Percentiles rank a stretch among this genome's conserved stretches.
Evolutionary conservation across 108 stramenopile genomes (phyloP).

Genomic region (Nannochloropsis salina): DNA sequence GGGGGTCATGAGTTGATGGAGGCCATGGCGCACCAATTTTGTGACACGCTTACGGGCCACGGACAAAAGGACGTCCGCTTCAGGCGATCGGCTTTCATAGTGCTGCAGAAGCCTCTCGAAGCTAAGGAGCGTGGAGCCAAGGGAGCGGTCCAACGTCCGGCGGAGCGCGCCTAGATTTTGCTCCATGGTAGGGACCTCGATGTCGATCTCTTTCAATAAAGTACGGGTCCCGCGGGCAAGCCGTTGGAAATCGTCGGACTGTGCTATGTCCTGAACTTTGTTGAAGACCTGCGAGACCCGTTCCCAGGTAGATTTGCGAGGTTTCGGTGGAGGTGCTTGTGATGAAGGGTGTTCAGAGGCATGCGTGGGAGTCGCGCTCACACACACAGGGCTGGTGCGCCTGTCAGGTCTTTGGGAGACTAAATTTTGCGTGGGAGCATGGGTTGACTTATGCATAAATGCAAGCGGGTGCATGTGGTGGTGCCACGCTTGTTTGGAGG

Average conservation of each 20-base stretch:
- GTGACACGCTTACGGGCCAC: background rate
- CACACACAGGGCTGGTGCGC: background rate
- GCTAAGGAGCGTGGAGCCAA: background rate
- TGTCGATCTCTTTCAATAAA: background rate
- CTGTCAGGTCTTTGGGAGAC: background rate
- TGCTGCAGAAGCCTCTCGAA: background rate
- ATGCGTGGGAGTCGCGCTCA: background rate
- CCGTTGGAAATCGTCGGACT: conserved; percentile 12
- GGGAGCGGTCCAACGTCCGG: background rate
- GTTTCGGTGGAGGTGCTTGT: background rate
- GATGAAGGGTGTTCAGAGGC: background rate
- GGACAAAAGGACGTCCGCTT: background rate
- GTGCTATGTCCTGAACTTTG: conserved; percentile 9
- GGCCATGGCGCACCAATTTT: background rate
- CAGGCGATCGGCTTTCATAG: background rate
- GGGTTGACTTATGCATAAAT: no score
- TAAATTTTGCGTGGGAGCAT: no score
- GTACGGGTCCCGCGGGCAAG: background rate
- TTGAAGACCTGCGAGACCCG: background rate
- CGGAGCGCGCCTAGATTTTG: background rate
- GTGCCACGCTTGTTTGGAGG: no score
- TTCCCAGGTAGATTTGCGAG: background rate
- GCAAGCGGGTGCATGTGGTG: no score
- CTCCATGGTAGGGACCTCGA: background rate
- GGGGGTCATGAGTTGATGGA: background rate